Conservation (phyloP, 345 rosid genomes). For the Murraya paniculata region DNA sequence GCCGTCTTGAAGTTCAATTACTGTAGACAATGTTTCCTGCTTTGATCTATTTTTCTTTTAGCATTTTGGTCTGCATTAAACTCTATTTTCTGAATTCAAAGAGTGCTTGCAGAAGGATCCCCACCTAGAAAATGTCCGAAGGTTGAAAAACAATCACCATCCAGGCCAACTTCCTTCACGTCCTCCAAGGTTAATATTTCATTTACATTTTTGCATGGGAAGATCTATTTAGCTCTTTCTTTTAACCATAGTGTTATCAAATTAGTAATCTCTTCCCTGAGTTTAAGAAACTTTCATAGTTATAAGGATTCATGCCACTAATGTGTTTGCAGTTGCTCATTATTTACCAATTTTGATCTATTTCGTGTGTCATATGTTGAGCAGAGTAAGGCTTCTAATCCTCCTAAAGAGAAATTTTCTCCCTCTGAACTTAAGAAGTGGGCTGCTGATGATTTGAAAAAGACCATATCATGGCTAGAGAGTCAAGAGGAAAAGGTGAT, state of each 20-base stretch:
- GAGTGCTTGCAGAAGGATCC: slow-evolving; percentile 41
- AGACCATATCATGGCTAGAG: slow-evolving; percentile 76
- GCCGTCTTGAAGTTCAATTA: background rate
- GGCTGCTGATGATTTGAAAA: slow-evolving; percentile 66
- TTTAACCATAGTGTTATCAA: background rate
- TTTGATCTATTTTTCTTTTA: background rate
- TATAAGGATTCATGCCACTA: background rate
- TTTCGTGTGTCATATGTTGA: slow-evolving; percentile 18
- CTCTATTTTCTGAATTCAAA: slow-evolving; percentile 23
- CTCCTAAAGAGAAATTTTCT: slow-evolving; percentile 35
- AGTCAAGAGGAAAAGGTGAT: slow-evolving; percentile 83
- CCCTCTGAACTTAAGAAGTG: slow-evolving; percentile 62
- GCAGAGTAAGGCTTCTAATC: slow-evolving; percentile 40
- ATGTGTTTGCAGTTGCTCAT: background rate
- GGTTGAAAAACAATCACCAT: slow-evolving; percentile 41
- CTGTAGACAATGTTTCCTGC: background rate
- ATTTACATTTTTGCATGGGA: background rate
- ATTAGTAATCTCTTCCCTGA: slow-evolving; percentile 2
- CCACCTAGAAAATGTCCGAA: slow-evolving; percentile 35
- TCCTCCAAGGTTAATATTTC: slow-evolving; percentile 45
- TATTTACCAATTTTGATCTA: background rate
- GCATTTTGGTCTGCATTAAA: slow-evolving; percentile 2
- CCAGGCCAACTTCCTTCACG: slow-evolving; percentile 33
- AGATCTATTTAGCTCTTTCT: background rate
- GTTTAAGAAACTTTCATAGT: slow-evolving; percentile 9